Conservation (phyloP, 495 filamentous ascomycete species). For the Penicillium psychrofluorescens region DNA sequence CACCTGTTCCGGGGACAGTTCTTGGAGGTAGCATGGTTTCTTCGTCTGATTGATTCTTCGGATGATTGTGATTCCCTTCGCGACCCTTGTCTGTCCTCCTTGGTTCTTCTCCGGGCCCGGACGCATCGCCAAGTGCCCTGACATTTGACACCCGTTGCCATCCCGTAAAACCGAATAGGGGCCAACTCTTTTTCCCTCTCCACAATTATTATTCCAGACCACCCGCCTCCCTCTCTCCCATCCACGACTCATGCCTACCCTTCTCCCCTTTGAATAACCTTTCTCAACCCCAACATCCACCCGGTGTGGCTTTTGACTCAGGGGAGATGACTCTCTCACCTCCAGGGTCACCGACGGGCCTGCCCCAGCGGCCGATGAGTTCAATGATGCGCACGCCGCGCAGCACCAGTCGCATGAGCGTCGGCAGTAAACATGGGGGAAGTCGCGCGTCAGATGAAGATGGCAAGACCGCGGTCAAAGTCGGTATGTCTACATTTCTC, state of each 20-base stretch:
- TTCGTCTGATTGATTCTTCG: too few species aligned
- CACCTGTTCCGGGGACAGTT: too few species aligned
- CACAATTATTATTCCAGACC: neutral
- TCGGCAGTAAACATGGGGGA: constrained; percentile 70
- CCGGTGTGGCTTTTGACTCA: constrained; percentile 18
- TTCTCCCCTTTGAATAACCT: constrained; percentile 11
- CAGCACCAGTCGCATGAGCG: constrained; percentile 86
- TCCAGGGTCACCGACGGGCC: constrained; percentile 49
- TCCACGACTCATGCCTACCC: constrained; percentile 15
- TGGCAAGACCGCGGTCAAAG: constrained; percentile 94
- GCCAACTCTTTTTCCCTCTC: neutral
- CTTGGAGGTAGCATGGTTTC: too few species aligned
- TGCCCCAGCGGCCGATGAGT: constrained; percentile 71
- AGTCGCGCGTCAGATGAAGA: constrained; percentile 93
- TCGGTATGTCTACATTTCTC: constrained; percentile 61
- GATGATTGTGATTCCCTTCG: too few species aligned
- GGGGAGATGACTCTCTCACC: constrained; percentile 49
- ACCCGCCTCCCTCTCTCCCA: constrained; percentile 1
- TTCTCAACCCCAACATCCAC: constrained; percentile 12
- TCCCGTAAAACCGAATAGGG: neutral
- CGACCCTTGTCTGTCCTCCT: too few species aligned
- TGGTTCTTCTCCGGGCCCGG: too few species aligned
- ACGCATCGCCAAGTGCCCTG: constrained; percentile 2
- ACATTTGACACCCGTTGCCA: too few species aligned
- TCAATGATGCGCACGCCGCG: constrained; percentile 74